These are phyloP conservation scores for Aspergillus transmontanensis DNA, from an alignment of 2,329 filamentous ascomycete species.

Conservation along the genomic window DNA sequence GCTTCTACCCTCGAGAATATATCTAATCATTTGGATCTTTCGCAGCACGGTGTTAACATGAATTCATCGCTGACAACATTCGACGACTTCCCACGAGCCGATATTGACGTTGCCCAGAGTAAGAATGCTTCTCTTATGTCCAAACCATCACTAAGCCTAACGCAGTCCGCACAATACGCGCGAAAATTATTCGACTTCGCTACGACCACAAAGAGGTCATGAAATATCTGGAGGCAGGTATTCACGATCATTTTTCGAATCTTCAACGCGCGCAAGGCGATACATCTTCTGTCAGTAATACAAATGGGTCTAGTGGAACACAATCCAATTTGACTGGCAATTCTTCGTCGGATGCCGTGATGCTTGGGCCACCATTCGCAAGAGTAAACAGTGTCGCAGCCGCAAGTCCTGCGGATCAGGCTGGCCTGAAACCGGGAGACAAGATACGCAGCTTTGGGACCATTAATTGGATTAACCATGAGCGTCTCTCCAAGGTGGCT, in stretches of 20 bases:
- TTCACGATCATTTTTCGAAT: slow-evolving; percentile 89
- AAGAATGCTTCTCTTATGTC: slow-evolving; percentile 34
- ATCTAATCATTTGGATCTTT: slow-evolving; percentile 19
- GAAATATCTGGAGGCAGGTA: slow-evolving; percentile 75
- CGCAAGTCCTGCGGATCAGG: slow-evolving; percentile 77
- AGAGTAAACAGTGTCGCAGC: slow-evolving; percentile 82
- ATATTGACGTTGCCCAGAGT: slow-evolving; percentile 96
- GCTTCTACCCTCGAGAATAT: slow-evolving; percentile 1
- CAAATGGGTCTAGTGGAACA: slow-evolving; percentile 26
- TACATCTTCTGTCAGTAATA: slow-evolving; percentile 28
- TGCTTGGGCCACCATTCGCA: slow-evolving; percentile 71
- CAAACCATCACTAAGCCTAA: slow-evolving; percentile 17
- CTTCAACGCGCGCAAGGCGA: slow-evolving; percentile 57
- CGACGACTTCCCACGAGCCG: slow-evolving; percentile 89
- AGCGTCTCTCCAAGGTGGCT: slow-evolving; percentile 81
- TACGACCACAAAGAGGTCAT: slow-evolving; percentile 95
- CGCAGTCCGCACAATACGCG: slow-evolving; percentile 85
- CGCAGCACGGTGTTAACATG: slow-evolving; percentile 90
- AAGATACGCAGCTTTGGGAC: slow-evolving; percentile 81
- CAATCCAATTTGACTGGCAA: slow-evolving; percentile 24
- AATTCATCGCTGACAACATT: slow-evolving; percentile 80
- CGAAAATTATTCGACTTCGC: slow-evolving; percentile 82
- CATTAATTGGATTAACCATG: slow-evolving; percentile 82
- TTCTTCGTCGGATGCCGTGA: slow-evolving; percentile 27
- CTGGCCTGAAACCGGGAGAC: slow-evolving; percentile 80